Evolutionary conservation across 257 asterid species (phyloP).

Genomic region (Solanum raphanifolium): DNA sequence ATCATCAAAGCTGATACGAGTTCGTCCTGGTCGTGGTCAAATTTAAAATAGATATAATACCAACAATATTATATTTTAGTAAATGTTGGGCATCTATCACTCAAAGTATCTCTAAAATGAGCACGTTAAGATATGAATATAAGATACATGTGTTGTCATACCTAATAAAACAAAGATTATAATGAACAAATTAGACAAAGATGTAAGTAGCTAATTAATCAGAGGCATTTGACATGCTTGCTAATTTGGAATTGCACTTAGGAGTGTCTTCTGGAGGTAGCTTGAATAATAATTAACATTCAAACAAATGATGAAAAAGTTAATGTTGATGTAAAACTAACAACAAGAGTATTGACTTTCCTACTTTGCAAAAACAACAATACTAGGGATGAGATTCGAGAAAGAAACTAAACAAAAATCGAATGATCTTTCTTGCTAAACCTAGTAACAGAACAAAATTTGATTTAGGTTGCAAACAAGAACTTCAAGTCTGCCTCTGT

Average conservation of each 20-base stretch:
- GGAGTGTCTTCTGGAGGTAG: neutral
- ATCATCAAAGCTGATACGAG: neutral
- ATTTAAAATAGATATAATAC: neutral
- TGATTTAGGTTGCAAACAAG: constrained; percentile 44
- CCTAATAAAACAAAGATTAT: neutral
- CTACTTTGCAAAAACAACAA: neutral
- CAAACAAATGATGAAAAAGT: neutral
- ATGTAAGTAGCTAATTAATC: neutral
- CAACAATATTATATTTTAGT: neutral
- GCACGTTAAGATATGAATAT: neutral
- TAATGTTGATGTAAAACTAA: neutral
- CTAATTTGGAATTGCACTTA: neutral
- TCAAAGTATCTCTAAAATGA: neutral
- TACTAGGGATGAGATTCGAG: neutral
- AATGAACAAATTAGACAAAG: neutral
- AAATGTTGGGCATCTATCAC: neutral
- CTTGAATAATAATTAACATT: neutral
- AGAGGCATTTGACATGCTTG: neutral
- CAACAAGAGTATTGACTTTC: neutral
- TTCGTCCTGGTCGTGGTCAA: neutral
- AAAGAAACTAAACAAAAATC: neutral
- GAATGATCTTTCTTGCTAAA: neutral
- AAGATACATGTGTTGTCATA: neutral
- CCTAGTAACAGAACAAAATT: neutral
- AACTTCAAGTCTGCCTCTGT: constrained; percentile 76